Evolutionary conservation across 108 stramenopile genomes (phyloP), one percentile per base, ranked within the genome.

Genomic region (Halocafeteria seosinensis): DNA sequence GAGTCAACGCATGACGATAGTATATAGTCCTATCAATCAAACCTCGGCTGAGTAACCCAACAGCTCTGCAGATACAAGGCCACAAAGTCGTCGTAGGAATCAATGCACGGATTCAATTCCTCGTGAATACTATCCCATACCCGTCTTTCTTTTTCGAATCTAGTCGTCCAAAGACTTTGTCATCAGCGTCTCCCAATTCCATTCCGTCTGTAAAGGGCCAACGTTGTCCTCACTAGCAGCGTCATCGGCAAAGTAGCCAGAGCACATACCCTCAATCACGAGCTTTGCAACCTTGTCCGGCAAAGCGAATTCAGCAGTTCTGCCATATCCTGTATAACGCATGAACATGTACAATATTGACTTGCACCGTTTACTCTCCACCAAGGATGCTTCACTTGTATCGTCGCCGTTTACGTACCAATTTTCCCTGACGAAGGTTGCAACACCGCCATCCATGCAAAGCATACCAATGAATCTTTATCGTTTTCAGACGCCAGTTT

Each of bases 181-280:
- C 89, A 71, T 89, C 88, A 2, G 89, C 92, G 64, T 85, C 71
- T 42, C 92, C 92, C 25, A 93, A 62, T 74, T 93, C 92, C 84
- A 93, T 85, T 34, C 80, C 59, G 21, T 85, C 37, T 6, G n/a
- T n/a, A n/a, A n/a, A n/a, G n/a, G n/a, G n/a, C n/a, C n/a, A n/a
- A n/a, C n/a, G n/a, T n/a, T n/a, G n/a, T n/a, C n/a, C n/a, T n/a
- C n/a, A n/a, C n/a, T n/a, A n/a, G n/a, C n/a, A n/a, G n/a, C n/a
- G n/a, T n/a, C n/a, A n/a, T n/a, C n/a, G n/a, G n/a, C n/a, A n/a
- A n/a, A n/a, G n/a, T n/a, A n/a, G n/a, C n/a, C n/a, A n/a, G n/a
- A n/a, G n/a, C n/a, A n/a, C n/a, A n/a, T n/a, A n/a, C n/a, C n/a
- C n/a, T n/a, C n/a, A n/a, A 71, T 37, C 4, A 90, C 71, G 28